Conservation (phyloP, 2,329 filamentous ascomycete genomes). For the Sarocladium oryzae region DNA sequence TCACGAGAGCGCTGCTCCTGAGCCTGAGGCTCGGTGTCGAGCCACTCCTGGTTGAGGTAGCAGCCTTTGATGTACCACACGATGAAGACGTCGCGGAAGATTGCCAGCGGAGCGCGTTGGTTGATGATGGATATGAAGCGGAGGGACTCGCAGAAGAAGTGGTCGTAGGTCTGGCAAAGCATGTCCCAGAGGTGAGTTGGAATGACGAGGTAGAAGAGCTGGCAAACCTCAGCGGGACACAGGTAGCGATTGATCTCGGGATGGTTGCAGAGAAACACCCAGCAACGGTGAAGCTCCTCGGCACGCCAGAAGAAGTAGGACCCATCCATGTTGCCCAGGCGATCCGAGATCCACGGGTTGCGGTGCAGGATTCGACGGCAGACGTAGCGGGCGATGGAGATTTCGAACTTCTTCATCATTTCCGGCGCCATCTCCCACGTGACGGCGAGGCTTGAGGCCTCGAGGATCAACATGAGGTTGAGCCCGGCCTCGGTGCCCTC, state of each 20-base stretch:
- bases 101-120: neutral
- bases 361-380: constrained; percentile 16
- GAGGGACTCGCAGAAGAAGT: neutral
- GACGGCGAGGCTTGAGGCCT: constrained; percentile 13
- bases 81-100: neutral
- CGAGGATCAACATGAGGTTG: constrained; percentile 18
- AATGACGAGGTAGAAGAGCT: neutral
- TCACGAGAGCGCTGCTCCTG: too few relatives aligned
- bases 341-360: constrained; percentile 13
- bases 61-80: neutral
- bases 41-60: neutral
- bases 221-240: neutral
- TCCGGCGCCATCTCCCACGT: constrained; percentile 12
- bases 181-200: neutral
- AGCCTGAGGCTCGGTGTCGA: too few relatives aligned
- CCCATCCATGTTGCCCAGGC: neutral
- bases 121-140: neutral
- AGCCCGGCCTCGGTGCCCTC: constrained; percentile 16
- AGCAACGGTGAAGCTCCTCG: neutral
- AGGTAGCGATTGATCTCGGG: neutral
- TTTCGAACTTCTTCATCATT: constrained; percentile 15
- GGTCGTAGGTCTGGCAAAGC: neutral
- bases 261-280: neutral
- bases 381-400: constrained; percentile 18
- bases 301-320: neutral